Evolutionary conservation across 1,284 basidiomycete species (phyloP), one percentile per base, ranked within the genome.

Genomic region (Schizophyllum amplum): DNA sequence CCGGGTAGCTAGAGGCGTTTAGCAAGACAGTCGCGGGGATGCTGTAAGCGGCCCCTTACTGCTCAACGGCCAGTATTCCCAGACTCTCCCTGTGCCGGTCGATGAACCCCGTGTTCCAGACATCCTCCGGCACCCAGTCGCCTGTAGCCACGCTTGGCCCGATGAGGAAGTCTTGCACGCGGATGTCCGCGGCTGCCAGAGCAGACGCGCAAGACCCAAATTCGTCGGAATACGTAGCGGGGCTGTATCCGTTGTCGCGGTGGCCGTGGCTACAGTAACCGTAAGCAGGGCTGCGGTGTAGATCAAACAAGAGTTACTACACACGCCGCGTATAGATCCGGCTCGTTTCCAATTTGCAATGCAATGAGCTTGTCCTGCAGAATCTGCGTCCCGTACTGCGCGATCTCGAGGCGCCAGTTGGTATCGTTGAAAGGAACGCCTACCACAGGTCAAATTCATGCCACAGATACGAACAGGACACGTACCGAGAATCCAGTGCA

Each of bases 351-450:
- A 4, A 58, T 57, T 27, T 62, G 61, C 0, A 60, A 15, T 0
- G 55, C 61, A 2, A 62, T 25, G 13, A 62, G 33, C 22, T 60
- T 52, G 54, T 62, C 59, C 22, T 59, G 59, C 5, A 62, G 57
- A 23, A 62, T 53, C 15, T 52, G 54, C 33, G 80, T 72, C 1
- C 75, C 76, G 42, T 68, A 71, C 53, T 75, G 68, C 4, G 76
- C 78, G 17, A 80, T 78, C 13, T 74, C 65, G 2, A 80, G 65
- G 1, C 69, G 71, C 24, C 77, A 71, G 54, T 81, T 75, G 5
- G 76, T 75, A 57, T 79, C 73, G 65, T 81, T 81, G 69, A 81
- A 78, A 0, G 79, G 75, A 6, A 82, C 65, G 47, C 78, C 71
- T 72, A 47, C 4, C 6, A 33, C 6, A 13, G 27, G 27, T 33